Percentiles rank a stretch among this genome's conserved stretches.
These are phyloP conservation scores for Trichoderma hamatum DNA, from an alignment of 2,329 filamentous ascomycete genomes.

Conservation along the genomic window DNA sequence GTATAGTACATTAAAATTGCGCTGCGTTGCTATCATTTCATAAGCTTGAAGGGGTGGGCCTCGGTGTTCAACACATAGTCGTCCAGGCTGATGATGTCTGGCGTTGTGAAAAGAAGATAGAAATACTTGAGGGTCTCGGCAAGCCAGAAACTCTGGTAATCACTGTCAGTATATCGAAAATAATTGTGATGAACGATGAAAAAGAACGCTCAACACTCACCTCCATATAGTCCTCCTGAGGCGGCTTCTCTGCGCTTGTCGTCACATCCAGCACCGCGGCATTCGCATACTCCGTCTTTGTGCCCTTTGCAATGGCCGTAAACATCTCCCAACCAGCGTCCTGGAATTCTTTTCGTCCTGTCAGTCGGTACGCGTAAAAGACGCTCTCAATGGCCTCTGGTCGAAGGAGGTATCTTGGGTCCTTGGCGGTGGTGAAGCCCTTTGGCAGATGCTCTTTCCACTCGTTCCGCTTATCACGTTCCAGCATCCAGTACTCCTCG, in stretches of 20 bases:
- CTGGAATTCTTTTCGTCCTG: conserved; percentile 65
- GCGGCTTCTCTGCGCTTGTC: conserved; percentile 31
- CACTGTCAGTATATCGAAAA: conserved; percentile 42
- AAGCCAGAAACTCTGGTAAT: conserved; percentile 75
- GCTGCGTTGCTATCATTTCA: background rate
- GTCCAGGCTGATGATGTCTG: conserved; percentile 59
- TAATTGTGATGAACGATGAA: background rate
- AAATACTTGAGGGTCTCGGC: conserved; percentile 83
- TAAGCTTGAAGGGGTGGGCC: conserved; percentile 51
- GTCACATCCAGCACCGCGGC: conserved; percentile 66
- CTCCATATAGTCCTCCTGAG: conserved; percentile 61
- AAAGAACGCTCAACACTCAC: conserved; percentile 33
- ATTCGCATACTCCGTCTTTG: conserved; percentile 61
- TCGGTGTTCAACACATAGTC: conserved; percentile 62
- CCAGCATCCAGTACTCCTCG: conserved; percentile 59
- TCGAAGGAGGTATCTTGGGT: conserved; percentile 64
- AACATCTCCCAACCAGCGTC: conserved; percentile 77
- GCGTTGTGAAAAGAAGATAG: conserved; percentile 68
- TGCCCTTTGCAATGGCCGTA: conserved; percentile 59
- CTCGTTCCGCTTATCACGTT: conserved; percentile 26
- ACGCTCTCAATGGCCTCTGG: conserved; percentile 82
- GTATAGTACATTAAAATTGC: background rate
- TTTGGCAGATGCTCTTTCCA: conserved; percentile 45
- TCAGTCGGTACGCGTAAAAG: conserved; percentile 76
- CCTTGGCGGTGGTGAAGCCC: conserved; percentile 59